Evolutionary conservation across 1,284 basidiomycete species (phyloP).

Genomic region (Termitomyces sp.): DNA sequence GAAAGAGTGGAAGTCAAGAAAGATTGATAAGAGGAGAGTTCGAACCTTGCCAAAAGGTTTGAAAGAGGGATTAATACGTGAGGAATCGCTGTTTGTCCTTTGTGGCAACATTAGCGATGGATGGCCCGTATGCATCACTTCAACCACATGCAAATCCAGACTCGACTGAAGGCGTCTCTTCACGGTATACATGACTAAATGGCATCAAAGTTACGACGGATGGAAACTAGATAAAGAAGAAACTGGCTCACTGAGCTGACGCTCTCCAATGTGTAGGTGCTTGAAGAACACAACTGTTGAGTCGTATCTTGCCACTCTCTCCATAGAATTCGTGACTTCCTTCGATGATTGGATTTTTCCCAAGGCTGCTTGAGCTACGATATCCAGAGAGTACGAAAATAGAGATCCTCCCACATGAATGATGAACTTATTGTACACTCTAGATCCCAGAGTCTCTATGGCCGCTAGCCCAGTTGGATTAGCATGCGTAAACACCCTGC

Average conservation of each 20-base stretch:
- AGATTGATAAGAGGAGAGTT: slow-evolving; percentile 3
- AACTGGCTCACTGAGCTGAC: slow-evolving; percentile 25
- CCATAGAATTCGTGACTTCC: slow-evolving; percentile 48
- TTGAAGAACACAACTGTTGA: slow-evolving; percentile 54
- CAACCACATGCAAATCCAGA: slow-evolving; percentile 36
- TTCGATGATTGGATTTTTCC: slow-evolving; percentile 37
- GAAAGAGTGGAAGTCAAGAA: slow-evolving; percentile 3
- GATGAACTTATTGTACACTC: slow-evolving; percentile 58
- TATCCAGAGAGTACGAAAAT: slow-evolving; percentile 63
- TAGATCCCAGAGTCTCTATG: slow-evolving; percentile 36
- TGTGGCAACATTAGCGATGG: slow-evolving; percentile 30
- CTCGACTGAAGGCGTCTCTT: slow-evolving; percentile 57
- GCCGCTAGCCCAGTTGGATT: slow-evolving; percentile 51
- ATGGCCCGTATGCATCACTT: slow-evolving; percentile 36
- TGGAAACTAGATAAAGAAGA: background rate
- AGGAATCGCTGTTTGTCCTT: slow-evolving; percentile 20
- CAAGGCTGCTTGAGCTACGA: slow-evolving; percentile 52
- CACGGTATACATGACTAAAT: slow-evolving; percentile 59
- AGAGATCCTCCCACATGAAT: slow-evolving; percentile 56
- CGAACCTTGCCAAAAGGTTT: slow-evolving; percentile 56
- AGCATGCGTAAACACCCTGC: slow-evolving; percentile 44
- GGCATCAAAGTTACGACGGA: background rate
- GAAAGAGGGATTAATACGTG: slow-evolving; percentile 8
- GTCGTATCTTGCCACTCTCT: slow-evolving; percentile 49
- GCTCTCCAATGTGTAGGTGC: slow-evolving; percentile 45